Base-by-base conservation (phyloP, 75 land plant genomes). In the Adiantum capillusveneris region DNA sequence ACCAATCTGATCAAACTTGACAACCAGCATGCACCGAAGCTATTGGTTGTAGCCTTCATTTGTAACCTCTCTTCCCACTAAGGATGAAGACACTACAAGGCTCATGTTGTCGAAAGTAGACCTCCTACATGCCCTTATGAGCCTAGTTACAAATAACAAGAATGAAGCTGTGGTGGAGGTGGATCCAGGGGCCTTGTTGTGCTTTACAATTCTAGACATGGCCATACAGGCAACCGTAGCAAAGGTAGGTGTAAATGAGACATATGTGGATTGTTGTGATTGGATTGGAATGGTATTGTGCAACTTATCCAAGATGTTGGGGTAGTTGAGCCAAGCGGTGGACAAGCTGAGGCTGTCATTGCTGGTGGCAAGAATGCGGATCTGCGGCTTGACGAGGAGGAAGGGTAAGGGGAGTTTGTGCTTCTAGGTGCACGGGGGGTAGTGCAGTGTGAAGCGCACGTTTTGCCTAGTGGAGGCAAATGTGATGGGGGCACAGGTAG, bases 381-480 rank as follows among this genome's bases (percentile, higher is more conserved):
- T 34, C 3, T 34, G 37, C 9, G 9, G 7, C 7, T 9, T 34
- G 37, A 3, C 37, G 9, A 9, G 37, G 9, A n/a, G n/a, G n/a
- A n/a, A n/a, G n/a, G n/a, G n/a, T n/a, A n/a, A n/a, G n/a, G n/a
- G n/a, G n/a, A n/a, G n/a, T n/a, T 34, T 9, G 13, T 30, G 24
- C 14, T 67, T 31, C 7, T 31, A 21, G 25, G 59, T 29, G 16
- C 78, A 75, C 30, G 36, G 68, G n/a, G 78, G 78, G n/a, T 0
- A 48, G 17, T 75, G 78, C 45, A 37, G 29, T 21, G 44, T 71
- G 16, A 55, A 64, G 28, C 37, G 17, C 21, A 71, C 63, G 14
- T 72, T 72, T 36, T 75, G 78, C 60, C 39, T 75, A 0, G 19
- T 75, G n/a, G 58, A 72, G 58, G 78, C 78, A 0, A 63, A 66